phyloP scores from a whole-genome alignment of 768 basidiomycete species.

The Terana coerulea region DNA sequence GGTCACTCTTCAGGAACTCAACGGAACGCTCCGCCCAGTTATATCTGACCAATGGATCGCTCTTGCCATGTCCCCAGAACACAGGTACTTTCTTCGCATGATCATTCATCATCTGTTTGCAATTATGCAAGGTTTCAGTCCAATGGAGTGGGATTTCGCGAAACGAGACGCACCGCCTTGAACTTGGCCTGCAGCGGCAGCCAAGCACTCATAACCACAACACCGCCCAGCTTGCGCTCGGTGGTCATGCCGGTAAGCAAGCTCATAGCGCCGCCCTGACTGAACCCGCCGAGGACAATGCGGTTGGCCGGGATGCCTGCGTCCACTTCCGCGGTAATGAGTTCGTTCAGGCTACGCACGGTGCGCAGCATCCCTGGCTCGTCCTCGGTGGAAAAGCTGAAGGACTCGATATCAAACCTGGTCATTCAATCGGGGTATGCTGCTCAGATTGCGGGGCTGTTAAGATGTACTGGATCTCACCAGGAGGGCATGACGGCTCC shows the following conservation, averaged over 20 bases:
- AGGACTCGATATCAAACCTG: conserved; percentile 78
- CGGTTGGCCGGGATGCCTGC: conserved; percentile 63
- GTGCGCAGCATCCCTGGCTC: conserved; percentile 71
- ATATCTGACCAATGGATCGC: conserved; percentile 69
- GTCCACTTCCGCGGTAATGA: conserved; percentile 74
- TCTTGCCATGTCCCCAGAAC: conserved; percentile 84
- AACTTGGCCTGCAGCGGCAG: conserved; percentile 65
- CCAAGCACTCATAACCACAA: conserved; percentile 77
- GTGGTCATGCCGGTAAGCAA: conserved; percentile 71
- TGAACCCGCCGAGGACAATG: conserved; percentile 87
- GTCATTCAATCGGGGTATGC: not conserved
- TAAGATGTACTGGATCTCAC: conserved; percentile 32
- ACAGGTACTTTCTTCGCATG: conserved; percentile 64
- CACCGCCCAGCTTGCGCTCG: conserved; percentile 65
- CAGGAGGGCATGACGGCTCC: conserved; percentile 77
- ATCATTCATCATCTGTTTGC: conserved; percentile 52
- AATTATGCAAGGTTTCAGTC: not conserved
- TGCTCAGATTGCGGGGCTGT: not conserved
- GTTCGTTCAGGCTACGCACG: conserved; percentile 52
- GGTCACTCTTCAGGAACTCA: conserved; percentile 47
- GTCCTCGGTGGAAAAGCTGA: conserved; percentile 59
- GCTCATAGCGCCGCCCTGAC: conserved; percentile 79
- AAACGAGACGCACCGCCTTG: conserved; percentile 48
- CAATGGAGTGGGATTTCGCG: not conserved
- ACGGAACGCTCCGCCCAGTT: conserved; percentile 50